These are phyloP conservation scores for Chenopodium album DNA, from an alignment of 148 eudicot genomes.

Conservation along the genomic window DNA sequence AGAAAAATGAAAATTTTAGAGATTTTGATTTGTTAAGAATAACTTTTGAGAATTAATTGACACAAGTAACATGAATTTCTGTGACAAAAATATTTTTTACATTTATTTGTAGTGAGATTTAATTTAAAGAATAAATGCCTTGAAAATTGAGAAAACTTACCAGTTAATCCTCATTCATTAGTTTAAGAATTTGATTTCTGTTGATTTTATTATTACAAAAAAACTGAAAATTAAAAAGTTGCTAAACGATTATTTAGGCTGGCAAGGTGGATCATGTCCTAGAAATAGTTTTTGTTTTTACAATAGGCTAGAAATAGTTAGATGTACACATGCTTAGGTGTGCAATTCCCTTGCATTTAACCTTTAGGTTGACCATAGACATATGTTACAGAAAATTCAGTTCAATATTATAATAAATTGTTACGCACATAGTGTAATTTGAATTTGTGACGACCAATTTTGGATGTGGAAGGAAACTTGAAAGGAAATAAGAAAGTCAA, in stretches of 20 bases:
- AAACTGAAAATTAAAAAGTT: not conserved
- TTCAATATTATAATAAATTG: no score
- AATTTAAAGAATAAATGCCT: not conserved
- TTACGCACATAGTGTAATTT: no score
- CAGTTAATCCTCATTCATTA: not conserved
- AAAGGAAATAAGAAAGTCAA: no score
- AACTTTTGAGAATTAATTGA: no score
- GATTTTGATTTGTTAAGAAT: no score
- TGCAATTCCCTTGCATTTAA: not conserved
- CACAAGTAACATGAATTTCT: no score
- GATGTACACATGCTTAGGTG: not conserved
- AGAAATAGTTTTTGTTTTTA: not conserved
- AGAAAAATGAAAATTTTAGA: not conserved
- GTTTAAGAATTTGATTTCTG: not conserved
- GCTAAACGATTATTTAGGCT: slow-evolving; percentile 41
- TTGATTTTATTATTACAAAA: slow-evolving; percentile 10
- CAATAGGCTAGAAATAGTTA: not conserved
- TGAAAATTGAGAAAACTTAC: not conserved
- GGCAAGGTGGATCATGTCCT: slow-evolving; percentile 40
- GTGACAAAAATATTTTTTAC: no score
- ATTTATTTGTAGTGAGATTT: not conserved
- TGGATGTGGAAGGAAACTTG: no score
- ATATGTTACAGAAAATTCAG: not conserved
- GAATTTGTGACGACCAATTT: no score
- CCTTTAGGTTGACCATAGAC: not conserved